Conservation (phyloP, 1,284 basidiomycete species). For the Papiliotrema laurentii region DNA sequence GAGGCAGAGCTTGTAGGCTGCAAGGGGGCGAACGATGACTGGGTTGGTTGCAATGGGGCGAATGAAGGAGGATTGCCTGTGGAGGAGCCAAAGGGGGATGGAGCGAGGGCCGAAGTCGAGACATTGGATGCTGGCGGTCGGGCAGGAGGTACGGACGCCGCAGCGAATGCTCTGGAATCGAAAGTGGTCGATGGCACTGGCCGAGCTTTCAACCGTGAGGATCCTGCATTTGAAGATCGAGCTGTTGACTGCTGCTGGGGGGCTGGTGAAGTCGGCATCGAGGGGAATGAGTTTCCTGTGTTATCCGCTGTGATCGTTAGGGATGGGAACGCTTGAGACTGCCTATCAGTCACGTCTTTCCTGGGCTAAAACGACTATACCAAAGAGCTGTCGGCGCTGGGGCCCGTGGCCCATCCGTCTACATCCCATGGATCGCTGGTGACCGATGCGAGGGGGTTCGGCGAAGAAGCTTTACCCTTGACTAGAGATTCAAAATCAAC, state of each 20-base stretch:
- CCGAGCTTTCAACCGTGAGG: slow-evolving; percentile 30
- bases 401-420: slow-evolving; percentile 35
- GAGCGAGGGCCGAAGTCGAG: too few relatives aligned
- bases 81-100: too few relatives aligned
- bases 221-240: background rate
- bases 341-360: background rate
- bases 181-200: slow-evolving; percentile 38
- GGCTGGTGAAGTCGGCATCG: slow-evolving; percentile 1
- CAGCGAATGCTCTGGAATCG: slow-evolving; percentile 32
- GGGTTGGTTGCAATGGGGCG: slow-evolving; percentile 4
- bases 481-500: slow-evolving; percentile 49
- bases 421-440: slow-evolving; percentile 38
- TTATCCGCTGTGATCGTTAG: slow-evolving; percentile 9
- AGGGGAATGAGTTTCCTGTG: slow-evolving; percentile 6
- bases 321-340: slow-evolving; percentile 18
- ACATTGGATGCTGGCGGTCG: slow-evolving; percentile 2
- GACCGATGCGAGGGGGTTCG: slow-evolving; percentile 2
- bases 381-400: slow-evolving; percentile 16
- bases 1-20: background rate
- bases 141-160: slow-evolving; percentile 6
- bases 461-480: slow-evolving; percentile 19
- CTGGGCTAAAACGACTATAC: slow-evolving; percentile 10
- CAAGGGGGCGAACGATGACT: slow-evolving; percentile 1
- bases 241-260: background rate
- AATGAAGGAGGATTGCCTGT: too few relatives aligned